These are phyloP conservation scores for Penicillium decumbens DNA, from an alignment of 2,329 filamentous ascomycete genomes.

Conservation along the genomic window DNA sequence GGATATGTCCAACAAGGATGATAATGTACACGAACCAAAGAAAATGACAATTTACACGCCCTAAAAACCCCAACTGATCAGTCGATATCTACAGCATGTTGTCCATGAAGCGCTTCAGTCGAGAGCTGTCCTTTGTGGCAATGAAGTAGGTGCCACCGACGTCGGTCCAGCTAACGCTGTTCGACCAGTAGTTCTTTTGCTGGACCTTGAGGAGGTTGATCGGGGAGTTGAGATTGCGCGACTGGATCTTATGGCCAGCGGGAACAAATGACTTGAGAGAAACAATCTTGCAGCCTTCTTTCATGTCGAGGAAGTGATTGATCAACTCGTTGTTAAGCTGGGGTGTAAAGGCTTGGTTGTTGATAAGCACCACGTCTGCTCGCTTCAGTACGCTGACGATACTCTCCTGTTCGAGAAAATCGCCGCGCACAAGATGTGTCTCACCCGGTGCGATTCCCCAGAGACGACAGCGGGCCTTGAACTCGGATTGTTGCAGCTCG, in stretches of 20 bases:
- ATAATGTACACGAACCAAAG: conserved; percentile 20
- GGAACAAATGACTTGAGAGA: conserved; percentile 89
- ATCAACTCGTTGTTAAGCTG: conserved; percentile 79
- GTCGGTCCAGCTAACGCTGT: conserved; percentile 84
- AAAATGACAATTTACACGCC: conserved; percentile 7
- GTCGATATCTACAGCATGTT: conserved; percentile 26
- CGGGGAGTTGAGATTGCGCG: conserved; percentile 71
- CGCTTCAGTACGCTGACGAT: conserved; percentile 71
- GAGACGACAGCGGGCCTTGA: conserved; percentile 74
- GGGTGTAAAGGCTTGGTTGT: conserved; percentile 94
- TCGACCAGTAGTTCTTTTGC: conserved; percentile 63
- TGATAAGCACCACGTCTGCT: conserved; percentile 93
- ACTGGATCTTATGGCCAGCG: conserved; percentile 68
- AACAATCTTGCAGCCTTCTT: conserved; percentile 82
- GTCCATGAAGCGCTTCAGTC: conserved; percentile 48
- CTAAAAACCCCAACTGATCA: conserved; percentile 7
- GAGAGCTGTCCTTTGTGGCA: conserved; percentile 66
- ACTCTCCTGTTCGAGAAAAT: conserved; percentile 69
- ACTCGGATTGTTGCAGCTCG: conserved; percentile 74
- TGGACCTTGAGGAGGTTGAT: conserved; percentile 76
- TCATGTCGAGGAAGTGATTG: conserved; percentile 88
- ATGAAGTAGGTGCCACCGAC: conserved; percentile 82
- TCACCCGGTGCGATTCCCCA: conserved; percentile 81
- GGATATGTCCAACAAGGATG: conserved; percentile 18
- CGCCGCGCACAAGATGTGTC: conserved; percentile 74